Conservation (phyloP, 768 basidiomycete genomes). For the Symmetrospora coprosmae region DNA sequence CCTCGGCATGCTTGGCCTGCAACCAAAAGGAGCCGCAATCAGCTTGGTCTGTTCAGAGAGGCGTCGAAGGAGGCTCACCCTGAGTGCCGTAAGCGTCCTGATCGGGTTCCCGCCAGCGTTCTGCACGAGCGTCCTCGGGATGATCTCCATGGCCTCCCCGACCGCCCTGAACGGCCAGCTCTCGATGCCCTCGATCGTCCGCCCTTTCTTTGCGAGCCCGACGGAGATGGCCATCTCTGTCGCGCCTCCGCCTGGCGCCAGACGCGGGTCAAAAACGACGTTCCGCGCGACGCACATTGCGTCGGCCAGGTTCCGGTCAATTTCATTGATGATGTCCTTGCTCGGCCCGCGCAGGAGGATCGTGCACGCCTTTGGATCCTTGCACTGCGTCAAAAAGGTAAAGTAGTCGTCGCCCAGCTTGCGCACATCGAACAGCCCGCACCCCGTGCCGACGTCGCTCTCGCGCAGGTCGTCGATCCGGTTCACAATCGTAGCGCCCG, state of each 20-base stretch:
- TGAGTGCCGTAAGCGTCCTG: constrained; percentile 75
- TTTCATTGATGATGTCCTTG: constrained; percentile 95
- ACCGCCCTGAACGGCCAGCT: constrained; percentile 84
- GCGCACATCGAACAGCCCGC: constrained; percentile 91
- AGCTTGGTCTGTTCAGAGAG: neutral
- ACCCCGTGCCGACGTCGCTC: constrained; percentile 75
- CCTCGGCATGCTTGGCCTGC: constrained; percentile 87
- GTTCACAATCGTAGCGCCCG: constrained; percentile 93
- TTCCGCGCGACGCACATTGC: constrained; percentile 96
- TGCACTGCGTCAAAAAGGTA: constrained; percentile 87
- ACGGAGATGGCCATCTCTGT: constrained; percentile 97
- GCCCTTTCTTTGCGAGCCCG: constrained; percentile 57
- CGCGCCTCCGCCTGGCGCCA: constrained; percentile 92
- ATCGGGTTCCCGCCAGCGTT: constrained; percentile 94
- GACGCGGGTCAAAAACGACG: constrained; percentile 81
- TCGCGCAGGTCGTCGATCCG: constrained; percentile 87
- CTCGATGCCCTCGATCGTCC: constrained; percentile 70
- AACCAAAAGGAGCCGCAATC: neutral
- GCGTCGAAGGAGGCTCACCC: constrained; percentile 48
- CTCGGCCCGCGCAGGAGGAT: constrained; percentile 94
- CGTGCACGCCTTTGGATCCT: constrained; percentile 85
- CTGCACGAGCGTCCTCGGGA: constrained; percentile 84
- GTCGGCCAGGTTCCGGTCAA: constrained; percentile 92
- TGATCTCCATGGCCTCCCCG: constrained; percentile 92
- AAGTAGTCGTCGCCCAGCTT: constrained; percentile 99